phyloP scores from a whole-genome alignment of 257 asterid species.

The Salvia splendens region DNA sequence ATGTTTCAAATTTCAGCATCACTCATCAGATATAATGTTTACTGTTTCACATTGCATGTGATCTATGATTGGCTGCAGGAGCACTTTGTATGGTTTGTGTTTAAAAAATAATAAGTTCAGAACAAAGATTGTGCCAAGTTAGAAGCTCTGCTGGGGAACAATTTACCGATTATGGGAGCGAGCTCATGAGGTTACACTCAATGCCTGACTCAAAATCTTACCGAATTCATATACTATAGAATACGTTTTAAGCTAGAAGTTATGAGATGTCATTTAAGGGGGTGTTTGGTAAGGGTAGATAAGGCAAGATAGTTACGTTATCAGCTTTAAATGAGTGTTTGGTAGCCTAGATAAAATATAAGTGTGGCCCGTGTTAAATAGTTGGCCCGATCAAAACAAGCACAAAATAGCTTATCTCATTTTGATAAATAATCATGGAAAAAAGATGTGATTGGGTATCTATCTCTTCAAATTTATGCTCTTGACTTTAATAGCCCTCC shows the following conservation, averaged over 20 bases:
- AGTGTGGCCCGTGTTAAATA: no score
- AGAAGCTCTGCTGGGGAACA: slow-evolving; percentile 13
- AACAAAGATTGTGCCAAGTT: slow-evolving; percentile 15
- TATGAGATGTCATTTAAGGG: no score
- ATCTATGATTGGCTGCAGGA: slow-evolving; percentile 18
- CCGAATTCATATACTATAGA: neutral
- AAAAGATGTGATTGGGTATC: no score
- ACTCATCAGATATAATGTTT: neutral
- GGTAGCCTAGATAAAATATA: no score
- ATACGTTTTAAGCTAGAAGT: neutral
- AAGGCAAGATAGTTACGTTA: no score
- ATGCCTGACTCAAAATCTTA: neutral
- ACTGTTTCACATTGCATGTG: neutral
- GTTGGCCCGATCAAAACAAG: no score
- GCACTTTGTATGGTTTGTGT: neutral
- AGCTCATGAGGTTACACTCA: slow-evolving; percentile 12
- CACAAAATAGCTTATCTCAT: no score
- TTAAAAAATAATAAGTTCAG: slow-evolving; percentile 8
- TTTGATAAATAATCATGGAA: no score
- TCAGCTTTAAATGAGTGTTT: no score
- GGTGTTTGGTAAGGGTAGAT: no score
- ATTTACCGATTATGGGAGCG: neutral
- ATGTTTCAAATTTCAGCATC: slow-evolving; percentile 2
- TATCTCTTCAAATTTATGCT: no score
- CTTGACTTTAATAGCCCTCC: no score